phyloP scores from a whole-genome alignment of 2,329 filamentous ascomycete genomes.

The Ophiostoma sp. region DNA sequence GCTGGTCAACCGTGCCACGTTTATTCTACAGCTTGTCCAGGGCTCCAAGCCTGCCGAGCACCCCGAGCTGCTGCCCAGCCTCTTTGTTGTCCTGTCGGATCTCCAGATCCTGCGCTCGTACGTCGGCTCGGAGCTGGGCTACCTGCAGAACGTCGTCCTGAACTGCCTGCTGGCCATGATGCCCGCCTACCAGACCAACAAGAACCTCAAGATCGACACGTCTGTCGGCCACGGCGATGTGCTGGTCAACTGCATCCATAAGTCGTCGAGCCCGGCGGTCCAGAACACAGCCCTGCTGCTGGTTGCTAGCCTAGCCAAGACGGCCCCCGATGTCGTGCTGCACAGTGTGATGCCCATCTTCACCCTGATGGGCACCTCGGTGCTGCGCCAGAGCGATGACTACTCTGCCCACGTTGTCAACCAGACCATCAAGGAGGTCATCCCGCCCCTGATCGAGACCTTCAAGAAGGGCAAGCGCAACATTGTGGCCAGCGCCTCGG shows the following conservation, averaged over 20 bases:
- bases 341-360: slow-evolving; percentile 99
- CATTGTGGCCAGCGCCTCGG: slow-evolving; percentile 74
- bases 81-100: slow-evolving; percentile 83
- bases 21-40: slow-evolving; percentile 85
- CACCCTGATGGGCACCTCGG: slow-evolving; percentile 91
- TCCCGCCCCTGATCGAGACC: slow-evolving; percentile 83
- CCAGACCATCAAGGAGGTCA: slow-evolving; percentile 88
- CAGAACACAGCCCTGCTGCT: slow-evolving; percentile 87
- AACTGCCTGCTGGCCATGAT: slow-evolving; percentile 79
- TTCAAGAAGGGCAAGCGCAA: slow-evolving; percentile 74
- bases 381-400: slow-evolving; percentile 88
- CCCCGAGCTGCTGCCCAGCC: slow-evolving; percentile 66
- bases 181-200: slow-evolving; percentile 62
- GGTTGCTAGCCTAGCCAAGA: slow-evolving; percentile 78
- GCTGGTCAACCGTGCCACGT: slow-evolving; percentile 70
- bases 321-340: slow-evolving; percentile 83
- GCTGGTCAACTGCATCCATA: slow-evolving; percentile 89
- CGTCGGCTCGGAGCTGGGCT: slow-evolving; percentile 80
- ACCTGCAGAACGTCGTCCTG: slow-evolving; percentile 80
- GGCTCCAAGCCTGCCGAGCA: slow-evolving; percentile 69
- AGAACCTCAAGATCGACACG: slow-evolving; percentile 62
- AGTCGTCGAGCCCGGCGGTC: slow-evolving; percentile 84
- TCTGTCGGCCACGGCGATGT: slow-evolving; percentile 81
- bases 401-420: slow-evolving; percentile 96
- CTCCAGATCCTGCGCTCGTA: slow-evolving; percentile 78